A percentile compares a stretch with the other conserved stretches of the same genome.
phyloP scores from a whole-genome alignment of 2,329 filamentous ascomycete species.

The Hypoxylon sp. region DNA sequence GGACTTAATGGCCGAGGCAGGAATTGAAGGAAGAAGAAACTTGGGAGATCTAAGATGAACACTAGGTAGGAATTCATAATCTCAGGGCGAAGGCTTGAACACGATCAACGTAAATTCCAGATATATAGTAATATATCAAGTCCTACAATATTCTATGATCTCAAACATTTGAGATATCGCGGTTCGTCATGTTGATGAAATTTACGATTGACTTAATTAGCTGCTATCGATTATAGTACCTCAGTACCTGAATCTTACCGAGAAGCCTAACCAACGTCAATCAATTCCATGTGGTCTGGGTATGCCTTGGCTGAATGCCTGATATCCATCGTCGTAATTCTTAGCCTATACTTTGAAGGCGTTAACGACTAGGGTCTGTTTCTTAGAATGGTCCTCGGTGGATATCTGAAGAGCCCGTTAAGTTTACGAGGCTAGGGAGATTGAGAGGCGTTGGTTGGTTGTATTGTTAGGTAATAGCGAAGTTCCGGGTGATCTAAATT shows the following conservation, averaged over 20 bases:
- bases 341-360: not conserved
- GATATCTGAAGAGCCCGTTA: not conserved
- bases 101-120: not conserved
- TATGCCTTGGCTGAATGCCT: conserved; percentile 13
- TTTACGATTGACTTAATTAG: not conserved
- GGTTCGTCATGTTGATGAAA: not conserved
- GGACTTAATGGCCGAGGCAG: not conserved
- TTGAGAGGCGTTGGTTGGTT: conserved; percentile 5
- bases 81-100: no score
- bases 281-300: not conserved
- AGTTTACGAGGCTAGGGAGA: not conserved
- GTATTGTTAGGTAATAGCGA: conserved; percentile 15
- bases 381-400: not conserved
- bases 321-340: conserved; percentile 6
- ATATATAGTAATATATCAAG: not conserved
- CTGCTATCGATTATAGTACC: not conserved
- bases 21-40: not conserved
- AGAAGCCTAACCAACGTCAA: not conserved
- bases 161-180: not conserved
- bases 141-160: not conserved
- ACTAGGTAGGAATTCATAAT: not conserved
- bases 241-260: not conserved
- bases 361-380: not conserved
- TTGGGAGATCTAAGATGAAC: not conserved
- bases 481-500: conserved; percentile 11